Conservation (phyloP, 192 early-diverging fungal genomes). For the Umbelopsis isabellina region DNA sequence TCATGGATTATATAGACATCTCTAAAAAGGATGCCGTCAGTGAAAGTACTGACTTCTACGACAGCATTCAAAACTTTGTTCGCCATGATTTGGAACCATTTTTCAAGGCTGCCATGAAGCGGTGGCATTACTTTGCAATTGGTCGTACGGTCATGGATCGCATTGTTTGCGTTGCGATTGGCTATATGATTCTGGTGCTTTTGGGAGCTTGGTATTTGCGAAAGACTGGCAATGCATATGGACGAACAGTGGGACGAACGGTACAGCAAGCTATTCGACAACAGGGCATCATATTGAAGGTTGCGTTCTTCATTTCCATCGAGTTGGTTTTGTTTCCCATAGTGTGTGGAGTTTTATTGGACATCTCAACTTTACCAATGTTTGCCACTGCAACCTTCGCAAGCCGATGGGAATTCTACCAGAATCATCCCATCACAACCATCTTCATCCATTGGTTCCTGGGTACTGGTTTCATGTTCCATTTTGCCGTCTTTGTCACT, state of each 20-base stretch:
- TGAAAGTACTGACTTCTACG: not conserved
- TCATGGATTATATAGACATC: not conserved
- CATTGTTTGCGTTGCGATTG: slow-evolving; percentile 56
- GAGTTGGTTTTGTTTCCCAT: slow-evolving; percentile 89
- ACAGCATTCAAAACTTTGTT: not conserved
- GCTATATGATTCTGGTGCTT: slow-evolving; percentile 57
- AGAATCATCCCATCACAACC: slow-evolving; percentile 60
- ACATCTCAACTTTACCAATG: slow-evolving; percentile 78
- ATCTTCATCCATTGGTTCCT: slow-evolving; percentile 87
- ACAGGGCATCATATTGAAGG: slow-evolving; percentile 65
- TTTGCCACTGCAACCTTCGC: slow-evolving; percentile 57
- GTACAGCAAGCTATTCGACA: slow-evolving; percentile 47
- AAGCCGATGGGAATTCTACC: slow-evolving; percentile 58
- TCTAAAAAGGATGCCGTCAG: not conserved
- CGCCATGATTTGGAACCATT: slow-evolving; percentile 19
- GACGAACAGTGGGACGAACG: slow-evolving; percentile 45
- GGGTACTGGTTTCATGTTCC: slow-evolving; percentile 93
- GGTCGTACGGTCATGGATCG: slow-evolving; percentile 57
- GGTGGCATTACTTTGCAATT: slow-evolving; percentile 44
- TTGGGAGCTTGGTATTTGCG: slow-evolving; percentile 48
- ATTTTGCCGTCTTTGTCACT: slow-evolving; percentile 84
- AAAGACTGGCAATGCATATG: slow-evolving; percentile 35
- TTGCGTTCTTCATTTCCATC: slow-evolving; percentile 82
- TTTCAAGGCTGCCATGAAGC: not conserved
- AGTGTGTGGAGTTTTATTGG: slow-evolving; percentile 85